Conservation (phyloP, 2,329 filamentous ascomycete genomes). For the Aspergillus melleus region DNA sequence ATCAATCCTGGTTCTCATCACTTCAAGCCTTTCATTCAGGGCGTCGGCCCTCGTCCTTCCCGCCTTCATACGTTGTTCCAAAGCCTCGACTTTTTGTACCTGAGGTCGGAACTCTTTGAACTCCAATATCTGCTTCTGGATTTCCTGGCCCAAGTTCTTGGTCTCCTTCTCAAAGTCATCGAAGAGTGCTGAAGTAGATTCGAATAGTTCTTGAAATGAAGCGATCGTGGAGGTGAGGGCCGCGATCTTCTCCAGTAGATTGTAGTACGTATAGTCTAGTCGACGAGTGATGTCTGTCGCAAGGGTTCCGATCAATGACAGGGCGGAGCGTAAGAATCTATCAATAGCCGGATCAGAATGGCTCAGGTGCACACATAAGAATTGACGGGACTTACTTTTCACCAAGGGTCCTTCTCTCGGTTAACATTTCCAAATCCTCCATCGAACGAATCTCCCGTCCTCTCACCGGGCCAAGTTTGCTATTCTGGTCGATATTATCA, state of each 20-base stretch:
- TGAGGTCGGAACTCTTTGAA: constrained; percentile 42
- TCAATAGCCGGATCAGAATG: constrained; percentile 4
- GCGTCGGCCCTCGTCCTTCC: constrained; percentile 36
- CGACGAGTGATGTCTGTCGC: constrained; percentile 47
- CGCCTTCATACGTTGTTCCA: constrained; percentile 42
- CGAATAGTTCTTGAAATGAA: constrained; percentile 42
- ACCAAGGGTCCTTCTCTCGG: constrained; percentile 71
- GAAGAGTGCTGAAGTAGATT: constrained; percentile 37
- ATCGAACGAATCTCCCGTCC: constrained; percentile 32
- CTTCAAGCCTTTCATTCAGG: constrained; percentile 41
- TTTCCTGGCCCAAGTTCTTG: constrained; percentile 36
- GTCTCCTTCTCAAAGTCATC: constrained; percentile 41
- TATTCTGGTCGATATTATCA: constrained; percentile 27
- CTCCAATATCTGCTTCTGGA: constrained; percentile 38
- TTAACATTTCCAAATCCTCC: constrained; percentile 37
- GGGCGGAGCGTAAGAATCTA: constrained; percentile 34
- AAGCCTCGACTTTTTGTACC: constrained; percentile 32
- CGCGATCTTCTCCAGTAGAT: constrained; percentile 46
- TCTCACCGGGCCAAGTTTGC: constrained; percentile 27
- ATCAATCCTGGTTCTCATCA: constrained; percentile 40
- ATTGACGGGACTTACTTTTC: constrained; percentile 64
- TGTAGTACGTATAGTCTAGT: constrained; percentile 51
- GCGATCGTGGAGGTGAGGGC: constrained; percentile 41
- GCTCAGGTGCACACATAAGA: neutral
- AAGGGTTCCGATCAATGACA: constrained; percentile 38